A percentile compares a stretch with the other conserved stretches of the same genome.
Evolutionary conservation across 306 rosid genomes (phyloP).

Genomic region (Trichosanthes truncata): DNA sequence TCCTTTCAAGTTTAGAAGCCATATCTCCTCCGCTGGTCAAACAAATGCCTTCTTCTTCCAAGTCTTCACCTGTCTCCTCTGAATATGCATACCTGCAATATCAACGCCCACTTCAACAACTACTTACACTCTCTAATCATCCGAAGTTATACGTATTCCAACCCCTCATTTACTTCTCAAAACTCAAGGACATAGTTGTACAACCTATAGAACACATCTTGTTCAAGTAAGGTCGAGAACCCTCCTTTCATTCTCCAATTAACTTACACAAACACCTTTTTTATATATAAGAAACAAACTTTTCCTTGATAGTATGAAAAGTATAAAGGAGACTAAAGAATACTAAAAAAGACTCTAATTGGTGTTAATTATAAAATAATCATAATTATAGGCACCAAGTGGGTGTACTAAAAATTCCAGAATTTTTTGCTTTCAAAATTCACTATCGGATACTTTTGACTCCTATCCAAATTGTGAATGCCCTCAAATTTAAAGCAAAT

Average conservation of each 20-base stretch:
- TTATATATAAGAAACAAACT: too few species aligned
- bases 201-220: too few species aligned
- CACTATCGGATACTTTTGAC: not conserved
- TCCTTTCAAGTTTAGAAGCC: conserved; percentile 31
- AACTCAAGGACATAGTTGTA: too few species aligned
- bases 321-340: not conserved
- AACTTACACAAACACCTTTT: too few species aligned
- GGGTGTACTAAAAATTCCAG: not conserved
- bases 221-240: too few species aligned
- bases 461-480: not conserved
- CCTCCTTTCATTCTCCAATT: too few species aligned
- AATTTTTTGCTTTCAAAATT: too few species aligned
- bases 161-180: too few species aligned
- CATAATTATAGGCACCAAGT: not conserved
- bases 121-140: not conserved
- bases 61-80: conserved; percentile 71
- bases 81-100: conserved; percentile 62
- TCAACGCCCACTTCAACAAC: conserved; percentile 4
- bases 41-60: conserved; percentile 84
- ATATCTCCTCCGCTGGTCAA: conserved; percentile 58
- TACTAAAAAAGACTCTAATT: not conserved
- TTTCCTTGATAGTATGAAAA: not conserved
- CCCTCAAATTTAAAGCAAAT: not conserved
- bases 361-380: not conserved
- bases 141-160: not conserved